phyloP scores from a whole-genome alignment of 352 stramenopile species.

The Peronospora farinosa region DNA sequence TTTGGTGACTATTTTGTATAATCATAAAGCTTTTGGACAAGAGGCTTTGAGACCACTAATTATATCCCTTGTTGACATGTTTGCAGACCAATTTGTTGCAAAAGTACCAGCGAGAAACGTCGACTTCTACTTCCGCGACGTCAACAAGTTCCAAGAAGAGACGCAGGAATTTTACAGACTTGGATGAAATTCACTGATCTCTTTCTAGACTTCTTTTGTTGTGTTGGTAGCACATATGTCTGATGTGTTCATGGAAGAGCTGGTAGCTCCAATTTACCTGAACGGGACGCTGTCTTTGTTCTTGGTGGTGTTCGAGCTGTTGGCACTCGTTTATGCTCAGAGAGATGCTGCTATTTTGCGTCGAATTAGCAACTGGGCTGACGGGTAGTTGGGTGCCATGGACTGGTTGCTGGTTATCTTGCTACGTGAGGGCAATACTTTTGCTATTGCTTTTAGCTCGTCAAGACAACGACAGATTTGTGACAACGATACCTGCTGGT shows the following conservation, averaged over 20 bases:
- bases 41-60: background rate
- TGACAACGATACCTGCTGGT: too few species aligned
- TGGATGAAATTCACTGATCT: constrained; percentile 17
- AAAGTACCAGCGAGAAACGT: constrained; percentile 53
- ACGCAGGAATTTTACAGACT: constrained; percentile 25
- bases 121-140: constrained; percentile 11
- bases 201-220: constrained; percentile 3
- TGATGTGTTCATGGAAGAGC: constrained; percentile 15
- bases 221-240: constrained; percentile 1
- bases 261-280: constrained; percentile 1
- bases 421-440: constrained; percentile 30
- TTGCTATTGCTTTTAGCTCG: too few species aligned
- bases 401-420: constrained; percentile 50
- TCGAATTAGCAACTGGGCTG: constrained; percentile 53
- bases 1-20: constrained; percentile 28
- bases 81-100: constrained; percentile 43
- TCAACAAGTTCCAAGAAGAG: constrained; percentile 24
- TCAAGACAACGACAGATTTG: too few species aligned
- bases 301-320: constrained; percentile 31
- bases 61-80: background rate
- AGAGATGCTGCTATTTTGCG: constrained; percentile 56
- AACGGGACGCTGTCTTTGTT: constrained; percentile 22
- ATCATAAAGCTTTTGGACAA: background rate
- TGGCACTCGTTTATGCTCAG: constrained; percentile 69
- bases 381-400: constrained; percentile 66